Evolutionary conservation across 164 flowering plant species (phyloP), one percentile per base, ranked within the genome.

Genomic region (Liquidambar formosana): DNA sequence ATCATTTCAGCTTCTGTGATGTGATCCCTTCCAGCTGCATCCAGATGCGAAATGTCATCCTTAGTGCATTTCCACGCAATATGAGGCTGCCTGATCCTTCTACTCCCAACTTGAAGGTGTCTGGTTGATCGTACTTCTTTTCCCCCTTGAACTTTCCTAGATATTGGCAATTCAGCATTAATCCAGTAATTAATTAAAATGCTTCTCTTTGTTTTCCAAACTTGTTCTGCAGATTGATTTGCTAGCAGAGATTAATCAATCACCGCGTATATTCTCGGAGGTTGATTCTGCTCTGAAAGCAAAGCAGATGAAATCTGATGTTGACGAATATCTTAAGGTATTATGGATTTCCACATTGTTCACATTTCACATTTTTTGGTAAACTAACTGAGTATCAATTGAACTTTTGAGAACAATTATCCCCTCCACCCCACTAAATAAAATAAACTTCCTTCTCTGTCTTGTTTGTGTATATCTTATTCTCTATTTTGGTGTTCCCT

Each of bases 81-180:
- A 93, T 93, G 98, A 90, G 94, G 87, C 82, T 96, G 19, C 99
- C 99, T 22, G 99, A 96, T 81, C 99, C 99, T 43, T 89, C 93
- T 16, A 92, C 98, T 66, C 99, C 98, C 25, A 93, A 93, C 79
- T 81, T 96, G 58, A 96, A 96, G 99, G 99, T 92, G 2, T 23
- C 23, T 62, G 12, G 15, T 44, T 41, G n/a, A n/a, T n/a, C n/a
- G n/a, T n/a, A n/a, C n/a, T n/a, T n/a, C n/a, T n/a, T n/a, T n/a
- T n/a, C n/a, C n/a, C n/a, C n/a, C n/a, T n/a, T n/a, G 14, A 15
- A 25, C 0, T 22, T 56, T 41, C 16, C 12, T 21, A n/a, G 21
- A 58, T 8, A 33, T 61, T 27, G 23, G 33, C 5, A 1, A 19
- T 18, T 48, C 22, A 14, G 51, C 45, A 12, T 5, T 52, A 8